Evolutionary conservation across 2,329 filamentous ascomycete species (phyloP).

Genomic region (Ophiostoma sp.): DNA sequence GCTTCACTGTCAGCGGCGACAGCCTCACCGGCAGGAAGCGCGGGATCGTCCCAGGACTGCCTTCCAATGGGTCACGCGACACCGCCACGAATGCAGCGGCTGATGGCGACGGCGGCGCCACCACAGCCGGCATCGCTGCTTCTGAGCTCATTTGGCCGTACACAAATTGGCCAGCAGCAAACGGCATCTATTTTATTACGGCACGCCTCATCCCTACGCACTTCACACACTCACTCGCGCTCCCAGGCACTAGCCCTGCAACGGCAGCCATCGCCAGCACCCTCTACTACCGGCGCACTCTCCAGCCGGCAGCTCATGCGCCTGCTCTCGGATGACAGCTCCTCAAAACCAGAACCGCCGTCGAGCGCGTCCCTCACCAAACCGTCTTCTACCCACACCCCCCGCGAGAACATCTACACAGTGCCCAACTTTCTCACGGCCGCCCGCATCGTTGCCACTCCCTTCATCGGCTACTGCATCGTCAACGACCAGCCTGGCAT

Average conservation of each 20-base stretch:
- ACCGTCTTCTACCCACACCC: neutral
- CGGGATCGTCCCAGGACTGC: neutral
- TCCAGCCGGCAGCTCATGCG: neutral
- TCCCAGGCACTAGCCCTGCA: neutral
- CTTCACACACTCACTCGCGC: neutral
- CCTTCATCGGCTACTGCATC: slow-evolving; percentile 81
- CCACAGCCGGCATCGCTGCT: neutral
- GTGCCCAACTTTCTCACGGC: slow-evolving; percentile 91
- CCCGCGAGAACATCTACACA: slow-evolving; percentile 90
- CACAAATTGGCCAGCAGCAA: neutral
- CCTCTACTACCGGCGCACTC: neutral
- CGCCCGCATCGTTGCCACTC: slow-evolving; percentile 75
- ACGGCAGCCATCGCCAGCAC: neutral
- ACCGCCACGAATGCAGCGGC: neutral
- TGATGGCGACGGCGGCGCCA: neutral
- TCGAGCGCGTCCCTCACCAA: neutral
- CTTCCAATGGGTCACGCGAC: neutral
- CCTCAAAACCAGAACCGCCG: slow-evolving; percentile 4
- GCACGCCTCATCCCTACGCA: neutral
- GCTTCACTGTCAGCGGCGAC: slow-evolving; percentile 6
- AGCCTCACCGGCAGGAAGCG: neutral
- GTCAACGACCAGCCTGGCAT: slow-evolving; percentile 73
- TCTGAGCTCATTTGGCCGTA: neutral
- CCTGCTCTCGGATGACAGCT: slow-evolving; percentile 9
- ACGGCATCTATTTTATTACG: neutral